Conservation (phyloP, 805 yeast species). For the Wickerhamiella bombiphila region DNA sequence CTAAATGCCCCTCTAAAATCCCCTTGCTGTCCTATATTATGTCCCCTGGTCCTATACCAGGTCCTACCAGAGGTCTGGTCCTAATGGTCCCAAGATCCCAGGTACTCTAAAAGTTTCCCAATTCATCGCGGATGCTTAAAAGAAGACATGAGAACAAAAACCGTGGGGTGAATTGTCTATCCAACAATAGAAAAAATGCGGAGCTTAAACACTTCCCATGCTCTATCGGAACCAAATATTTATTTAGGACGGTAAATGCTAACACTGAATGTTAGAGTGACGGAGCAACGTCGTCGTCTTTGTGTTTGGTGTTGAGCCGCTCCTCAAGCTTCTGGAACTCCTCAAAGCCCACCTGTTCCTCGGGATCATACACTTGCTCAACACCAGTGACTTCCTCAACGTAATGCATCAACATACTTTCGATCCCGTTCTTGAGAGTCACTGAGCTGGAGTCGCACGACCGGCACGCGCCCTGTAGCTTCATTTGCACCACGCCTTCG, state of each 20-base stretch:
- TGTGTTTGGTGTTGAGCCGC: constrained; percentile 28
- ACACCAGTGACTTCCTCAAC: constrained; percentile 90
- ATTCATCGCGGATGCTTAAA: too few relatives aligned
- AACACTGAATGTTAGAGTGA: too few relatives aligned
- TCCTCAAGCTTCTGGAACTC: constrained; percentile 78
- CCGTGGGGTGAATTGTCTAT: background rate
- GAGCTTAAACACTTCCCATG: background rate
- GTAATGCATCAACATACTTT: constrained; percentile 92
- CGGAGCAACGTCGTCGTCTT: constrained; percentile 16
- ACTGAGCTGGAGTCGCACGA: constrained; percentile 83
- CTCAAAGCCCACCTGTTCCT: constrained; percentile 53
- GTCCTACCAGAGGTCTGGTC: too few relatives aligned
- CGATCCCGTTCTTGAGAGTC: constrained; percentile 89
- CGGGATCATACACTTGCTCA: constrained; percentile 74
- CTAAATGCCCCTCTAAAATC: too few relatives aligned
- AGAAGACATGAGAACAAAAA: constrained; percentile 1
- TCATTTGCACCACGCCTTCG: constrained; percentile 77
- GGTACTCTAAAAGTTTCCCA: too few relatives aligned
- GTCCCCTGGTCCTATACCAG: too few relatives aligned
- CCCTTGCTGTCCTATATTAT: too few relatives aligned
- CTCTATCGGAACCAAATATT: background rate
- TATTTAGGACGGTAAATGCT: background rate
- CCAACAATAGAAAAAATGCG: background rate
- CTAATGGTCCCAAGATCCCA: too few relatives aligned
- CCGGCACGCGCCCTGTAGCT: constrained; percentile 90